These are phyloP conservation scores for Tulasnella sp. DNA, from an alignment of 768 basidiomycete species.

Conservation along the genomic window DNA sequence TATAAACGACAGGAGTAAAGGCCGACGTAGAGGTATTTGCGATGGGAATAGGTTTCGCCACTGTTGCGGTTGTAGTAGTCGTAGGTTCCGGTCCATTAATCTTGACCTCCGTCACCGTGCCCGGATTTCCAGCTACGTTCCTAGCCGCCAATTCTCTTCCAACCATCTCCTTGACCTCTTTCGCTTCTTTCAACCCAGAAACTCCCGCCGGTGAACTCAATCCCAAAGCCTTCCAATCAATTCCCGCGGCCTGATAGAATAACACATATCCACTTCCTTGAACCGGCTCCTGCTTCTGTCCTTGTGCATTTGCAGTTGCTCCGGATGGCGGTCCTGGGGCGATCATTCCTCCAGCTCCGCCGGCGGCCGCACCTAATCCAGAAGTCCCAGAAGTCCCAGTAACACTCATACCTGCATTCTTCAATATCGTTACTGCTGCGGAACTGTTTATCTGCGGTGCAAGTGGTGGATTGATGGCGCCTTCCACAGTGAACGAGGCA, in stretches of 20 bases:
- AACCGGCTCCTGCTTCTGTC: no score
- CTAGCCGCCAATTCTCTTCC: background rate
- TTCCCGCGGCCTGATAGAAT: conserved; percentile 89
- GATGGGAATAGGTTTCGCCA: background rate
- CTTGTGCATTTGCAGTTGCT: conserved; percentile 47
- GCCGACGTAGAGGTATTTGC: no score
- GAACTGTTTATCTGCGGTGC: background rate
- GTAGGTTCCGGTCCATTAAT: background rate
- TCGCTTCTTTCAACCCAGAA: conserved; percentile 9
- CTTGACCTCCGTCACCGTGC: background rate
- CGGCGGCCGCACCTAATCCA: background rate
- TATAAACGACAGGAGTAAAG: no score
- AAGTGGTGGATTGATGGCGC: background rate
- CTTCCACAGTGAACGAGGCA: conserved; percentile 21
- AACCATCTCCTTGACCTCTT: background rate
- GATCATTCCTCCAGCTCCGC: background rate
- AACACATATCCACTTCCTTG: conserved; percentile 72
- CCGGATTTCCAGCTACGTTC: no score
- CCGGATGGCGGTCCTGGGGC: no score
- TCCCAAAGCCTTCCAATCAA: conserved; percentile 62
- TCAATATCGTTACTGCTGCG: background rate
- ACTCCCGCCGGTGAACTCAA: conserved; percentile 33
- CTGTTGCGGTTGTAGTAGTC: background rate
- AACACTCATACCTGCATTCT: background rate
- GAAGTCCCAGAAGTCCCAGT: background rate